These are phyloP conservation scores for Diplodia sapinea DNA, from an alignment of 2,329 filamentous ascomycete species.

Conservation along the genomic window DNA sequence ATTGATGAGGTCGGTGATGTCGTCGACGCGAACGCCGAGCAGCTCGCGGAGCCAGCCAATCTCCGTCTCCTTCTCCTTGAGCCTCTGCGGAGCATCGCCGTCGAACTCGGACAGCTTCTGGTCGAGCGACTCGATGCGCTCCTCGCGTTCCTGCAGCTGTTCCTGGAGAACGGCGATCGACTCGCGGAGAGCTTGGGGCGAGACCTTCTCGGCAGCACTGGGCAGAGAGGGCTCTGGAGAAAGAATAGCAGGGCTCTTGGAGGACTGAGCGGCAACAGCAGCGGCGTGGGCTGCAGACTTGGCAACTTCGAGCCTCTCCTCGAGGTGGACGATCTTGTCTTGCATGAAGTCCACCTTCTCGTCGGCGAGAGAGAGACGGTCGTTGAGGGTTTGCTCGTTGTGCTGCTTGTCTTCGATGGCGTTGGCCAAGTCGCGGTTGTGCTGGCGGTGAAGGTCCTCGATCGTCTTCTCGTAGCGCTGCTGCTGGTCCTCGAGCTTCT, in stretches of 20 bases:
- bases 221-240: conserved; percentile 42
- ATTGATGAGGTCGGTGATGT: conserved; percentile 88
- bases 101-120: conserved; percentile 71
- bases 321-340: conserved; percentile 81
- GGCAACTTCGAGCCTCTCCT: conserved; percentile 89
- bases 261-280: conserved; percentile 66
- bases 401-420: conserved; percentile 81
- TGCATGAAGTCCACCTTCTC: conserved; percentile 85
- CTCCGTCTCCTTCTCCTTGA: conserved; percentile 91
- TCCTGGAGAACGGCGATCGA: conserved; percentile 96
- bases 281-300: conserved; percentile 86
- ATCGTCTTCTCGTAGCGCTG: conserved; percentile 72
- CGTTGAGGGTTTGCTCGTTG: conserved; percentile 77
- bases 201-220: conserved; percentile 81
- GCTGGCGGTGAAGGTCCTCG: conserved; percentile 70
- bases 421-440: conserved; percentile 69
- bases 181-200: conserved; percentile 90
- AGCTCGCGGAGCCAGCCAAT: conserved; percentile 95
- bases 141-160: conserved; percentile 92
- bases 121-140: conserved; percentile 86
- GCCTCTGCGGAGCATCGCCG: conserved; percentile 77
- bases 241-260: conserved; percentile 52
- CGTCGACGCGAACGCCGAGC: conserved; percentile 85
- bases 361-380: conserved; percentile 80
- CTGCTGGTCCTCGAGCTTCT: conserved; percentile 39